These are phyloP conservation scores for Croton laevigatus DNA, from an alignment of 441 rosid species.

Conservation along the genomic window DNA sequence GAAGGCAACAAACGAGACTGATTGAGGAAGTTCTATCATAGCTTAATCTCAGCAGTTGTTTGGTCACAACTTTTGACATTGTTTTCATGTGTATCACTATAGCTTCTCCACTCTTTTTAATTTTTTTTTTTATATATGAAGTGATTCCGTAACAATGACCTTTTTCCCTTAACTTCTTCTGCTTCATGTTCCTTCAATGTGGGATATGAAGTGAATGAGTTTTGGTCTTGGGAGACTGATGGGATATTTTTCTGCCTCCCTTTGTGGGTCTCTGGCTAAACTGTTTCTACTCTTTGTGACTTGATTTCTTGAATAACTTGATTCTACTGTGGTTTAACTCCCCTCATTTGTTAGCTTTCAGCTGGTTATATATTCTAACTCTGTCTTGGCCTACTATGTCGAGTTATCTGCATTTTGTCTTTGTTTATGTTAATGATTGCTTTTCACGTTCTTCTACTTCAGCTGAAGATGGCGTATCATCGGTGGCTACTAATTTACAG, in stretches of 20 bases:
- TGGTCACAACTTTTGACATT: neutral
- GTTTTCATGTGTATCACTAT: neutral
- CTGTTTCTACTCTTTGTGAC: constrained; percentile 1
- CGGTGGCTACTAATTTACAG: constrained; percentile 57
- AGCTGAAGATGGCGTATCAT: constrained; percentile 62
- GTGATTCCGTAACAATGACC: neutral
- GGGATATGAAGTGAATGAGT: neutral
- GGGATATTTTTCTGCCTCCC: neutral
- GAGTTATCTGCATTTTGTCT: neutral
- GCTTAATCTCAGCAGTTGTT: neutral
- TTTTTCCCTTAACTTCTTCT: neutral
- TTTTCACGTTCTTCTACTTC: constrained; percentile 27
- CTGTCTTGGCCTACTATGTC: neutral
- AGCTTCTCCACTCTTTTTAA: neutral
- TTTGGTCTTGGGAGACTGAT: neutral
- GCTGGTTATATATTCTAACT: neutral
- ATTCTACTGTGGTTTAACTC: neutral
- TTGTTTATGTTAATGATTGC: neutral
- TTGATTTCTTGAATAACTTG: neutral
- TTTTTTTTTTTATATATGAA: neutral
- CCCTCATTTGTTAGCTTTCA: neutral
- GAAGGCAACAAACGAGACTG: neutral
- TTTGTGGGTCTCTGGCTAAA: neutral
- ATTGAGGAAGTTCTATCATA: neutral
- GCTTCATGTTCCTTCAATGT: neutral